Evolutionary conservation across 2,329 filamentous ascomycete genomes (phyloP).

Genomic region (Paramyrothecium roridum): DNA sequence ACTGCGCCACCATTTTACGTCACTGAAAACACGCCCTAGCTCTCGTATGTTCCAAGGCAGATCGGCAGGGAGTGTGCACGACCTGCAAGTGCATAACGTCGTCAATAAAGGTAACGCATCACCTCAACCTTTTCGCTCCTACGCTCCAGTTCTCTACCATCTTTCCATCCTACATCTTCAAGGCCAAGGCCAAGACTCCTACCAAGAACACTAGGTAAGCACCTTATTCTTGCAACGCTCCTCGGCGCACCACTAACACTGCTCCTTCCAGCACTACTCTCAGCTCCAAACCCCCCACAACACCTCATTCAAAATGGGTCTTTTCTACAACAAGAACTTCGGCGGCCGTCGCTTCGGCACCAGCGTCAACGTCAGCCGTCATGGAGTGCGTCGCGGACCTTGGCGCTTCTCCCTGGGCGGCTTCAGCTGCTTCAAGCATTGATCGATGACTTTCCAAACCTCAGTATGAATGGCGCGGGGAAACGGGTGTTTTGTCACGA

Average conservation of each 20-base stretch:
- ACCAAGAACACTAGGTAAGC: neutral
- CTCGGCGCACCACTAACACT: neutral
- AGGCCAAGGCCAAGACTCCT: neutral
- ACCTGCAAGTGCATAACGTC: neutral
- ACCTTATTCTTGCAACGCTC: neutral
- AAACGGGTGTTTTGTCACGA: neutral
- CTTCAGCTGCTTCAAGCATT: slow-evolving; percentile 48
- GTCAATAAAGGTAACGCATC: neutral
- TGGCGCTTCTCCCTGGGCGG: slow-evolving; percentile 48
- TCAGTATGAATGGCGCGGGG: too few relatives aligned
- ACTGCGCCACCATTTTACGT: neutral
- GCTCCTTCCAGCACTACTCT: neutral
- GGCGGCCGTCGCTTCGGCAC: slow-evolving; percentile 49
- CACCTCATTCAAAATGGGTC: slow-evolving; percentile 32
- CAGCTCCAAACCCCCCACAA: neutral
- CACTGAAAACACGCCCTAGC: neutral
- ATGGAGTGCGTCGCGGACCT: slow-evolving; percentile 45
- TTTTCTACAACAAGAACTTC: slow-evolving; percentile 44
- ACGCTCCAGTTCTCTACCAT: neutral
- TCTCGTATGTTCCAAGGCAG: neutral
- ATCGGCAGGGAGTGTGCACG: neutral
- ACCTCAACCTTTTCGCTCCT: neutral
- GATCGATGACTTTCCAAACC: slow-evolving; percentile 1
- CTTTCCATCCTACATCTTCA: neutral
- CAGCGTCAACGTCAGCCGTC: slow-evolving; percentile 39